phyloP scores from a whole-genome alignment of 495 filamentous ascomycete species.

The Aspergillus homomorphus region DNA sequence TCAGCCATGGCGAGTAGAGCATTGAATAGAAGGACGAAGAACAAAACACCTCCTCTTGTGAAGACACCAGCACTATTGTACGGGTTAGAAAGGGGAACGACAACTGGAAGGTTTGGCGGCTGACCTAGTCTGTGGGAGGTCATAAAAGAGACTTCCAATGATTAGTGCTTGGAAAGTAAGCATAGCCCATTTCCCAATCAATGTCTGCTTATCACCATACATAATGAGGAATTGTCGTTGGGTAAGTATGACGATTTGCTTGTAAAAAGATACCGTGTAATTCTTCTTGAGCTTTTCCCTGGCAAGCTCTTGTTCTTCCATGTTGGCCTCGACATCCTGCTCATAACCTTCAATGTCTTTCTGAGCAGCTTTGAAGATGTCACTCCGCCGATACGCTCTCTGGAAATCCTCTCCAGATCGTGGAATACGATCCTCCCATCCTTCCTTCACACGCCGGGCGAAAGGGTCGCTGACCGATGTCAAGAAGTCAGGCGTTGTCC shows the following conservation, averaged over 20 bases:
- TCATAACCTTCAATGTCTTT: slow-evolving; percentile 52
- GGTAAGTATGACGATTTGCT: slow-evolving; percentile 66
- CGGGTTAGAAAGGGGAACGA: slow-evolving; percentile 10
- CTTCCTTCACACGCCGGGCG: slow-evolving; percentile 55
- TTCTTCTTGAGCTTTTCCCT: slow-evolving; percentile 53
- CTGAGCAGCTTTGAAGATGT: slow-evolving; percentile 31
- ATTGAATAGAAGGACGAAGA: slow-evolving; percentile 80
- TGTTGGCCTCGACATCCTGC: slow-evolving; percentile 42
- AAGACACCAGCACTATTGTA: slow-evolving; percentile 42
- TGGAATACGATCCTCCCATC: slow-evolving; percentile 60
- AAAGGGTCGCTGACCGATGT: slow-evolving; percentile 64
- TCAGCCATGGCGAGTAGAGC: slow-evolving; percentile 75
- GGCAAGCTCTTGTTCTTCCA: slow-evolving; percentile 45
- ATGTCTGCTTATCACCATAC: slow-evolving; percentile 54
- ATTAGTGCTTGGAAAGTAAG: slow-evolving; percentile 73
- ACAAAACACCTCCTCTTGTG: slow-evolving; percentile 55
- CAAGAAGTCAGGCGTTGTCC: slow-evolving; percentile 68
- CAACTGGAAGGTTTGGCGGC: not conserved
- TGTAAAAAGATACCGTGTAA: slow-evolving; percentile 61
- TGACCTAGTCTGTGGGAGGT: slow-evolving; percentile 57
- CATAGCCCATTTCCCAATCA: slow-evolving; percentile 53
- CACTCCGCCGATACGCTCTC: slow-evolving; percentile 49
- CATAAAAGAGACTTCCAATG: slow-evolving; percentile 72
- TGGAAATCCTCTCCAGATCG: slow-evolving; percentile 58
- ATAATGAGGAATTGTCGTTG: slow-evolving; percentile 65